Evolutionary conservation across 108 stramenopile species (phyloP).

Genomic region (Craspedostauros australis): DNA sequence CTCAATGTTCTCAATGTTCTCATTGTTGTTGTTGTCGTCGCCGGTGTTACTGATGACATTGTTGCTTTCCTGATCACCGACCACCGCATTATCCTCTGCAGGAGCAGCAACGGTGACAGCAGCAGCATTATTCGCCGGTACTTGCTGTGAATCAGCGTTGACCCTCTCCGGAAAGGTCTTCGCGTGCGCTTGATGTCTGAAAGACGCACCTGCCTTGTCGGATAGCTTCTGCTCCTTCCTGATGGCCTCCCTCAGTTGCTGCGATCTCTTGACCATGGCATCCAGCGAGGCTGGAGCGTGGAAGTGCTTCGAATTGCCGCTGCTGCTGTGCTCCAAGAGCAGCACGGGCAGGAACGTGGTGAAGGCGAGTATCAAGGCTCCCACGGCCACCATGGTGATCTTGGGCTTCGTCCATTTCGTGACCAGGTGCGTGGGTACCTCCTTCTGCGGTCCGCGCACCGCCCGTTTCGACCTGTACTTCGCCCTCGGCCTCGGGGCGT

Average conservation of each 20-base stretch:
- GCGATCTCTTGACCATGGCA: slow-evolving; percentile 4
- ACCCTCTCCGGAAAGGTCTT: neutral
- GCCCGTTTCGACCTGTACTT: slow-evolving; percentile 25
- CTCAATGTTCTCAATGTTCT: neutral
- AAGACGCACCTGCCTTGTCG: neutral
- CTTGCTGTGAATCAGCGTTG: neutral
- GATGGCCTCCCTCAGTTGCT: slow-evolving; percentile 1
- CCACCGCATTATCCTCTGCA: neutral
- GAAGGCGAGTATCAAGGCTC: slow-evolving; percentile 5
- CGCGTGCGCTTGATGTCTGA: neutral
- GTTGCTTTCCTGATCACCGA: neutral
- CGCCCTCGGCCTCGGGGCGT: neutral
- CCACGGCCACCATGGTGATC: slow-evolving; percentile 1
- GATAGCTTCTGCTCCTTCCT: neutral
- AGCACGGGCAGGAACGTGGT: slow-evolving; percentile 20
- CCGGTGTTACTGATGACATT: neutral
- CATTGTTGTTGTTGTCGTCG: neutral
- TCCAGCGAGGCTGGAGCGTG: slow-evolving; percentile 3
- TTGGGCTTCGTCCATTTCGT: slow-evolving; percentile 16
- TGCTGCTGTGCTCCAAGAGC: slow-evolving; percentile 14
- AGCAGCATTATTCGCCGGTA: neutral
- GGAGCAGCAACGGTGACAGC: neutral
- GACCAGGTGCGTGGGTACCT: slow-evolving; percentile 3
- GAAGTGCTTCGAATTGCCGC: neutral
- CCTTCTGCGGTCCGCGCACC: slow-evolving; percentile 12